Percentiles rank a stretch among this genome's conserved stretches.
phyloP scores from a whole-genome alignment of 345 rosid species.

The Trapa bicornis region DNA sequence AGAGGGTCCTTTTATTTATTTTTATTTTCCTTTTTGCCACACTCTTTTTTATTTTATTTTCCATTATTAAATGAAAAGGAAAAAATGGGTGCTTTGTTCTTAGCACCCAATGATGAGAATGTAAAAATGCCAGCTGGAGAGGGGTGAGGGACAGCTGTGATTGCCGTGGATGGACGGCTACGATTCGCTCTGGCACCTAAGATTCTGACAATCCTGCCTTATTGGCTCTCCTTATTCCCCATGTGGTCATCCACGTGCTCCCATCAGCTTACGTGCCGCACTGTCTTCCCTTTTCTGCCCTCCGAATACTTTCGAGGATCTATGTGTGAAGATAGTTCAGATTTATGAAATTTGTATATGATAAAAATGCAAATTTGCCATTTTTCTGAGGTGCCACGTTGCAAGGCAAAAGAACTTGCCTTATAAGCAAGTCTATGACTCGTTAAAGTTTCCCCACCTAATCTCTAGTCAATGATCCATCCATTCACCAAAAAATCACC shows the following conservation, averaged over 20 bases:
- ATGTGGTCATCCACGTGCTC: slow-evolving; percentile 3
- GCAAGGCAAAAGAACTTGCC: not conserved
- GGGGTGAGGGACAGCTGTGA: slow-evolving; percentile 5
- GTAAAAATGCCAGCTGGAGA: slow-evolving; percentile 2
- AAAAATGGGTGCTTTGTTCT: not conserved
- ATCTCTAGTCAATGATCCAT: not conserved
- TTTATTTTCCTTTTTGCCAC: not conserved
- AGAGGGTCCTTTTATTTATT: not conserved
- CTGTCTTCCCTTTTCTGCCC: not conserved
- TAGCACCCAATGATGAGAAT: slow-evolving; percentile 1
- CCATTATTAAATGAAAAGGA: not conserved
- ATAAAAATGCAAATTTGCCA: too few relatives aligned
- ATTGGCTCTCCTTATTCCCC: not conserved
- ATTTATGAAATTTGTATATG: too few relatives aligned
- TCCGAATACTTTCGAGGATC: not conserved
- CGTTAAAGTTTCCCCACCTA: not conserved
- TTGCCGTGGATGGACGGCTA: not conserved
- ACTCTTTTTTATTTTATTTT: not conserved
- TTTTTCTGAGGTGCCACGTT: too few relatives aligned
- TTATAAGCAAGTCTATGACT: not conserved
- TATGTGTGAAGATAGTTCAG: too few relatives aligned
- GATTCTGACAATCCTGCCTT: slow-evolving; percentile 2
- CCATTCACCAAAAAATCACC: not conserved
- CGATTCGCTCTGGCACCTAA: not conserved
- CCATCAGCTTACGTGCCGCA: not conserved